Evolutionary conservation across 441 rosid species (phyloP), one percentile per base, ranked within the genome.

Genomic region (Erodium trifolium): DNA sequence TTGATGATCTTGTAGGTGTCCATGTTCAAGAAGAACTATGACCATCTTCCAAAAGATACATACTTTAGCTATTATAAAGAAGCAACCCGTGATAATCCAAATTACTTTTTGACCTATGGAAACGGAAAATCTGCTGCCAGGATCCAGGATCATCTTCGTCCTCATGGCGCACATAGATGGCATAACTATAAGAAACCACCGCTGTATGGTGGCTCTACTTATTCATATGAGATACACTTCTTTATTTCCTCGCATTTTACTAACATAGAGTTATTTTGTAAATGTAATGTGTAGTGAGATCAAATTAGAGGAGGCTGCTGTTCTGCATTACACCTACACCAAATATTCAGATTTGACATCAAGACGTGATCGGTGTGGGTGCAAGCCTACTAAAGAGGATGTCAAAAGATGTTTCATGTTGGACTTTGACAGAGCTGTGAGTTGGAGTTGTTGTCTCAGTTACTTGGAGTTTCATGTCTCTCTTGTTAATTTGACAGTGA

Each of bases 331-430:
- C 73, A 87, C 98, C 53, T 93, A 93, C 73, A 70, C 96, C n/a
- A 89, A 79, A 63, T 89, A 83, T 81, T 93, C 98, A 63, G 98
- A 93, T 82, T 85, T 93, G 81, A 93, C 96, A 67, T 89, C 97
- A 77, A 89, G 98, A 78, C 92, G 88, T 72, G 86, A 90, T 83
- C 93, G 92, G 14, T 93, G 98, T 86, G 96, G 96, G 77, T 93
- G 97, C 87, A 93, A 89, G 76, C 98, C 94, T 67, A 93, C 92
- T 17, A 87, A 82, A 76, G 94, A 85, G 59, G 96, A 87, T 83
- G 91, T 90, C 66, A 90, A 84, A 77, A 87, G 92, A 79, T 93
- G 98, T 80, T 93, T 89, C 81, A 90, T 37, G 41, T 37, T 37
- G 41, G 41, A 37, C 1, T 37, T 37, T 7, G 41, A 37, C 41